Base-by-base conservation (phyloP, 495 filamentous ascomycete genomes). In the Penicillium maclennaniae region DNA sequence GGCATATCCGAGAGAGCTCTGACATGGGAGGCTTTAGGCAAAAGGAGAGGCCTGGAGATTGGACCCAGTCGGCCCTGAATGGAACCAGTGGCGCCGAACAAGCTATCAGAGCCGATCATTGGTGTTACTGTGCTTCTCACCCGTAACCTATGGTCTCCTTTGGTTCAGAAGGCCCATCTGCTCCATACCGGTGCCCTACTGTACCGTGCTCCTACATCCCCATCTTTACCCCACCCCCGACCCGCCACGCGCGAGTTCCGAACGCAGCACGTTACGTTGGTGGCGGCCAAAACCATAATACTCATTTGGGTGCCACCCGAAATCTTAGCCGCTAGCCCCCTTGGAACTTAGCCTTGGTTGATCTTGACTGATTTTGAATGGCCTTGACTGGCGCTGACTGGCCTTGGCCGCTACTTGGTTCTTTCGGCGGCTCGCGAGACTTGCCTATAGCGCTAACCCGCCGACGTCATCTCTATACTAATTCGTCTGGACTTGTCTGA, bases 381-480 rank as follows among this genome's bases (percentile, higher is more conserved):
- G 20, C 12, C 34, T 38, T 34, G 31, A 34, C 34, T 20, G 45
- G 23, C 39, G 36, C 26, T 38, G 40, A 28, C 23, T 41, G 37
- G 20, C 12, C 15, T 42, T 49, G 44, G 37, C 26, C 23, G 16
- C 51, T 42, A 34, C 31, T 34, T 34, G 31, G 25, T 25, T 38
- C 45, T 21, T 50, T 39, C 44, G 37, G 50, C 50, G 46, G 50
- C 50, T 58, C 55, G 55, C 55, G 36, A 38, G 46, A 58, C 55
- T 50, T 62, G 60, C 60, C 59, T 56, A 43, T 41, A 45, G 34
- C 34, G 20, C 45, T 26, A 28, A 44, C 26, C 45, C 46, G 53
- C 59, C 53, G 49, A 59, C 53, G 55, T 58, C 55, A 58, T 54
- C 41, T 49, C 44, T 50, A 49, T 34, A 54, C 38, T 57, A 46